phyloP scores from a whole-genome alignment of 2,329 filamentous ascomycete species.

The Cercospora zeae-maydis region DNA sequence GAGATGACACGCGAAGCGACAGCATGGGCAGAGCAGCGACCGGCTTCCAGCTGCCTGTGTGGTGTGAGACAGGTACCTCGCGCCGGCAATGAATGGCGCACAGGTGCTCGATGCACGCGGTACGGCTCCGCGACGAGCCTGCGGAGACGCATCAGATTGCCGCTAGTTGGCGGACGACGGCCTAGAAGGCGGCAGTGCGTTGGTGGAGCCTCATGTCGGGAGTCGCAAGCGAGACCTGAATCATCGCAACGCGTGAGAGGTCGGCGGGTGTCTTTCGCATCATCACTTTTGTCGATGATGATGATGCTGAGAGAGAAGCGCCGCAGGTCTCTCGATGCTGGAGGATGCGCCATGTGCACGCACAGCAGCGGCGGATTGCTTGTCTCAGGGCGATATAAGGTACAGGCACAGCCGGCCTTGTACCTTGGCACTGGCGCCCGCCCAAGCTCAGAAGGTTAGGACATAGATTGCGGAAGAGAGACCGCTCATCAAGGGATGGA shows the following conservation, averaged over 20 bases:
- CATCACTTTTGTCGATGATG: no score
- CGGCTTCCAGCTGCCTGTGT: background rate
- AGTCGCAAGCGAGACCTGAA: slow-evolving; percentile 1
- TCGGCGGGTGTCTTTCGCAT: background rate
- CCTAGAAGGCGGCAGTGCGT: background rate
- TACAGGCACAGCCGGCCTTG: background rate
- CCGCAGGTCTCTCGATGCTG: background rate
- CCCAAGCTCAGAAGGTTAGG: background rate
- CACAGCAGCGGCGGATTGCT: background rate
- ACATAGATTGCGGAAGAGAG: background rate
- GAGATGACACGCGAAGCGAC: background rate
- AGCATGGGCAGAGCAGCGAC: background rate
- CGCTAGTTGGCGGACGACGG: slow-evolving; percentile 1
- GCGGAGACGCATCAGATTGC: background rate
- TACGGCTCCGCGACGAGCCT: slow-evolving; percentile 1
- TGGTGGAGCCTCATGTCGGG: slow-evolving; percentile 3
- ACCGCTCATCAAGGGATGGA: background rate
- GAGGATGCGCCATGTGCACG: slow-evolving; percentile 1
- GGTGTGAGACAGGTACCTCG: background rate
- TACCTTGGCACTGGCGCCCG: background rate
- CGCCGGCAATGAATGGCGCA: background rate
- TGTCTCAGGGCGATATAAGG: background rate
- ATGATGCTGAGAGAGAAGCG: background rate
- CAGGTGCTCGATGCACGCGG: background rate
- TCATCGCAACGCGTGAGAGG: background rate